Base-by-base conservation (phyloP, 78 protist species). In the Acrasis kona region DNA sequence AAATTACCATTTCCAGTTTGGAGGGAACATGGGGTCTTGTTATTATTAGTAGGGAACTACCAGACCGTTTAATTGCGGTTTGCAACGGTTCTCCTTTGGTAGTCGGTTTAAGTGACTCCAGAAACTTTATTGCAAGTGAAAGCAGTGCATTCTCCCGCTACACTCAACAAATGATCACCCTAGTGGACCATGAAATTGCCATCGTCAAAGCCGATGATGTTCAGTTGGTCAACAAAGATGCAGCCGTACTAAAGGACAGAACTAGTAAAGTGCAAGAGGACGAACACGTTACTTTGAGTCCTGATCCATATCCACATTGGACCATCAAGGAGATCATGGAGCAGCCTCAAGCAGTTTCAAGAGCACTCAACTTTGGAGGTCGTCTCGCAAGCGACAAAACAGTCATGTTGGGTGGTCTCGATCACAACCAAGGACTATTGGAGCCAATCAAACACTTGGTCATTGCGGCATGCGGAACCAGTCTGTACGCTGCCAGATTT, bases 281-380 rank as follows among this genome's bases (percentile, higher is more conserved):
- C 19, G 61, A 50, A 19, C 19, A 50, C 19, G 19, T 50, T 50
- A n/a, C 19, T n/a, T 50, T 50, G 19, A 39, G 64, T 70, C 82
- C 82, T 73, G 96, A 93, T 0, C 76, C 80, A 19, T 92, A 72
- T 77, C 80, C 79, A 65, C 93, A 92, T 78, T 96, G 86, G 84
- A 96, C 94, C 87, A 84, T 82, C 35, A 96, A 96, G 88, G 99
- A 96, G 78, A 96, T 96, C 75, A 77, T 71, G 72, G 98, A 96
- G 81, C 99, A 96, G 81, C 95, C 98, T 6, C 87, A 71, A 74
- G 61, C 86, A 36, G 68, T 88, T 10, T n/a, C 72, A 67, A 88
- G 84, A 83, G 41, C 86, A 30, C 81, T 92, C 88, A 82, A 82
- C 41, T 84, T 75, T 66, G 89, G 92, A 31, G 93, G 93, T 34